Percentiles rank a stretch among this genome's conserved stretches.
Conservation (phyloP, 2,329 filamentous ascomycete species). For the Akanthomyces dipterigenus region DNA sequence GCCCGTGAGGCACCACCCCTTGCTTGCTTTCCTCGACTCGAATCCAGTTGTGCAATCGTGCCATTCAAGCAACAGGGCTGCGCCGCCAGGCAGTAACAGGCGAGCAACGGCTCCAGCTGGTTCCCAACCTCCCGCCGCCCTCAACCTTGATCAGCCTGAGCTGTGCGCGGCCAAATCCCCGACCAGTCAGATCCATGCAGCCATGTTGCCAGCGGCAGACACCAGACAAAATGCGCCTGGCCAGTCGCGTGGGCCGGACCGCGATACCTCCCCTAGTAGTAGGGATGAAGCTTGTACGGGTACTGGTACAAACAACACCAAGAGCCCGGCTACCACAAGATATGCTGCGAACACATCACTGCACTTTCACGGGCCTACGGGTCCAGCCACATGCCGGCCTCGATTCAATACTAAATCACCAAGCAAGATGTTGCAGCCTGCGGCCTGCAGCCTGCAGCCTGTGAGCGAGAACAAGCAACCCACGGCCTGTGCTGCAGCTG, state of each 20-base stretch:
- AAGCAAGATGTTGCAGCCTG: background rate
- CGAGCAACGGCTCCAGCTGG: background rate
- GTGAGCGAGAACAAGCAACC: background rate
- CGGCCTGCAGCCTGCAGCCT: too few species aligned
- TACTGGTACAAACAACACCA: too few species aligned
- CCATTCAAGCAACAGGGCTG: background rate
- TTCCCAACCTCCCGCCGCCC: background rate
- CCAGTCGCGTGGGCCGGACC: background rate
- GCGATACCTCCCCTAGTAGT: background rate
- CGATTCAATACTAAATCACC: background rate
- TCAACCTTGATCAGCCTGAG: background rate
- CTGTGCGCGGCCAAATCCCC: background rate
- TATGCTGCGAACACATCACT: background rate
- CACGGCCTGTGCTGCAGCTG: background rate
- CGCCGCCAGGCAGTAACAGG: background rate
- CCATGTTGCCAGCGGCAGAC: background rate
- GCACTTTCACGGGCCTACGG: background rate
- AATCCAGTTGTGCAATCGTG: background rate
- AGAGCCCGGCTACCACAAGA: background rate
- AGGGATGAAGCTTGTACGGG: background rate
- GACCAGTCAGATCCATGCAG: background rate
- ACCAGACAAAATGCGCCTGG: background rate
- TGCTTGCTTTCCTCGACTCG: background rate
- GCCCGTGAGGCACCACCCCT: background rate
- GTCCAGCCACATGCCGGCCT: background rate